Percentiles rank a stretch among this genome's conserved stretches.
phyloP scores from a whole-genome alignment of 768 basidiomycete species.

The Tricholoma matsutake region DNA sequence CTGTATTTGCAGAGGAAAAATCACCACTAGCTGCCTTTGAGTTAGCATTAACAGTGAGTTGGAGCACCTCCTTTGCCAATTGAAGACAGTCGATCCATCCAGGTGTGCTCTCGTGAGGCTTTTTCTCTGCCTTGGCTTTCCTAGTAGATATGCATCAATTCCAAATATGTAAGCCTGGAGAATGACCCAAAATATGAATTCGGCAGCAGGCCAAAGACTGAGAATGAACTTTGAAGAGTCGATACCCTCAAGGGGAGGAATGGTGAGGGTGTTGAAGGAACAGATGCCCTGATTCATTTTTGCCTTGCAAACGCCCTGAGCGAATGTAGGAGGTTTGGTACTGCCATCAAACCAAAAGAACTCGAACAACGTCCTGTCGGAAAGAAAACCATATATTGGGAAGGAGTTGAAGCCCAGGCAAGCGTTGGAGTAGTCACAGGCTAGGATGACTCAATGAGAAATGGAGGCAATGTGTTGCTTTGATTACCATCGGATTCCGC shows the following conservation, averaged over 20 bases:
- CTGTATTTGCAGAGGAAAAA: no score
- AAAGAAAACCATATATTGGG: not conserved
- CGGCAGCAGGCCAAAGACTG: no score
- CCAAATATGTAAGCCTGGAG: not conserved
- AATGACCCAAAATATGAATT: not conserved
- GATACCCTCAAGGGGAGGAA: not conserved
- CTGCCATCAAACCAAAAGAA: not conserved
- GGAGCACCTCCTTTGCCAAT: no score
- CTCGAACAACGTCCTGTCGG: not conserved
- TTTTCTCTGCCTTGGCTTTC: not conserved
- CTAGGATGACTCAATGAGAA: not conserved
- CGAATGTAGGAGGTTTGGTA: not conserved
- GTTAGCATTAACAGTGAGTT: no score
- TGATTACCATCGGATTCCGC: conserved; percentile 12
- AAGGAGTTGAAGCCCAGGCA: not conserved
- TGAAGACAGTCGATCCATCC: not conserved
- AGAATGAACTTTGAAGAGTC: no score
- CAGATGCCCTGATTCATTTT: not conserved
- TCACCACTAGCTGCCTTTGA: no score
- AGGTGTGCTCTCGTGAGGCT: not conserved
- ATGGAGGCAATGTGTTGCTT: no score
- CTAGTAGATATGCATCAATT: not conserved
- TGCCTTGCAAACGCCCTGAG: not conserved
- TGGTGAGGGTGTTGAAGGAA: not conserved
- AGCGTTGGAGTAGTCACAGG: not conserved